Conservation (phyloP, 805 yeast species). For the Jamesozyma gamospora region DNA sequence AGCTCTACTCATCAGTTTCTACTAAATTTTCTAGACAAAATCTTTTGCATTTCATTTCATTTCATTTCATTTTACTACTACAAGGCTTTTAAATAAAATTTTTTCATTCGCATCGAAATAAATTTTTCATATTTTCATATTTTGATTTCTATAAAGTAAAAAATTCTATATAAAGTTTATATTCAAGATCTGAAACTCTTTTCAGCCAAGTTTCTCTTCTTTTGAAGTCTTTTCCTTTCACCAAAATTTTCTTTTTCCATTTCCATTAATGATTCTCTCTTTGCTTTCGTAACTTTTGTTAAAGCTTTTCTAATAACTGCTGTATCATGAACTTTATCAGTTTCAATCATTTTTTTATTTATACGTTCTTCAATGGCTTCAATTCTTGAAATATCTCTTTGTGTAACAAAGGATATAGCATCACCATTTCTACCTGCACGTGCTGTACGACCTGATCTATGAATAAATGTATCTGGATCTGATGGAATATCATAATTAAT, state of each 20-base stretch:
- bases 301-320: constrained; percentile 65
- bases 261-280: constrained; percentile 82
- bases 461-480: constrained; percentile 93
- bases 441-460: constrained; percentile 97
- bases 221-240: constrained; percentile 49
- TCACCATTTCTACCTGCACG: constrained; percentile 92
- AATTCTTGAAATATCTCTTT: constrained; percentile 72
- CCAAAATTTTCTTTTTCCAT: constrained; percentile 91
- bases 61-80: too few relatives aligned
- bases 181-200: constrained; percentile 14
- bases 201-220: constrained; percentile 27
- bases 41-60: too few relatives aligned
- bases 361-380: constrained; percentile 82
- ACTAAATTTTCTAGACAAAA: too few relatives aligned
- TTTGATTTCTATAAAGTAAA: too few relatives aligned
- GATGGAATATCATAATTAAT: constrained; percentile 89
- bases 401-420: constrained; percentile 72
- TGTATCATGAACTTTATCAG: constrained; percentile 63
- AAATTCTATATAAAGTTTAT: too few relatives aligned
- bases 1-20: constrained; percentile 30
- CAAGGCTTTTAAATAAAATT: too few relatives aligned
- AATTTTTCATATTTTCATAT: too few relatives aligned
- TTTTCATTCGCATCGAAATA: too few relatives aligned
- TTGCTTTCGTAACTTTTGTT: constrained; percentile 65
- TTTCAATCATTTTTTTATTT: constrained; percentile 67